Conservation (phyloP, 1,284 basidiomycete species). For the Leccinum pallidistipes region DNA sequence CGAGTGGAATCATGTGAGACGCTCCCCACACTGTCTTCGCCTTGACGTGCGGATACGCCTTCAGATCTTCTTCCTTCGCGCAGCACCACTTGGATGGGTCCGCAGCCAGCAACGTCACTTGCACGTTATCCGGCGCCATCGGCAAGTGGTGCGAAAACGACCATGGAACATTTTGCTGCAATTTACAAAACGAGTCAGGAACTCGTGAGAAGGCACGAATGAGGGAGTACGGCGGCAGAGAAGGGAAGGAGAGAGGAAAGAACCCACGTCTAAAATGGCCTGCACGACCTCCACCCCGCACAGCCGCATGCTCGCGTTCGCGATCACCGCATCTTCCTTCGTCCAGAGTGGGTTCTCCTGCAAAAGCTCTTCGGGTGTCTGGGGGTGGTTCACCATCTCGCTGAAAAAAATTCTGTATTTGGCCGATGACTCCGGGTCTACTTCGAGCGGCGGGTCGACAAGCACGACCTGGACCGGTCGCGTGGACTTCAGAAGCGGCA, state of each 20-base stretch:
- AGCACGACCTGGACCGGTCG: slow-evolving; percentile 14
- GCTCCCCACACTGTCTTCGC: slow-evolving; percentile 13
- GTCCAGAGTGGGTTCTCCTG: not conserved
- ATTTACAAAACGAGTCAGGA: not conserved
- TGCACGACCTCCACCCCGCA: slow-evolving; percentile 7
- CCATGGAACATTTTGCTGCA: slow-evolving; percentile 21
- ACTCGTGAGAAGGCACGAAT: slow-evolving; percentile 1
- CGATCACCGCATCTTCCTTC: slow-evolving; percentile 1
- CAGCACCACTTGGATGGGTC: slow-evolving; percentile 13
- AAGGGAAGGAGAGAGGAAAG: not conserved
- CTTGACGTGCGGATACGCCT: slow-evolving; percentile 13
- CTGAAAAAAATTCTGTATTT: fast-evolving
- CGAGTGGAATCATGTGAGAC: slow-evolving; percentile 10
- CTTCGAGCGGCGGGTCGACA: slow-evolving; percentile 18
- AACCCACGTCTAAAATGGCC: slow-evolving; percentile 13
- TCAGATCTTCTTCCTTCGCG: slow-evolving; percentile 9
- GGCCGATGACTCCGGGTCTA: not conserved
- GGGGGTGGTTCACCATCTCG: not conserved
- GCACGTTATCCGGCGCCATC: slow-evolving; percentile 14
- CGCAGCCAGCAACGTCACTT: slow-evolving; percentile 16
- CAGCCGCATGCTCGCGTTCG: not conserved
- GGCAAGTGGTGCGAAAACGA: slow-evolving; percentile 10
- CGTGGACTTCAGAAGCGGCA: slow-evolving; percentile 6
- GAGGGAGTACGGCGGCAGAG: slow-evolving; percentile 10
- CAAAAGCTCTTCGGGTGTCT: slow-evolving; percentile 1